Conservation (phyloP, 2,329 filamentous ascomycete species). For the Diaporthe eres region DNA sequence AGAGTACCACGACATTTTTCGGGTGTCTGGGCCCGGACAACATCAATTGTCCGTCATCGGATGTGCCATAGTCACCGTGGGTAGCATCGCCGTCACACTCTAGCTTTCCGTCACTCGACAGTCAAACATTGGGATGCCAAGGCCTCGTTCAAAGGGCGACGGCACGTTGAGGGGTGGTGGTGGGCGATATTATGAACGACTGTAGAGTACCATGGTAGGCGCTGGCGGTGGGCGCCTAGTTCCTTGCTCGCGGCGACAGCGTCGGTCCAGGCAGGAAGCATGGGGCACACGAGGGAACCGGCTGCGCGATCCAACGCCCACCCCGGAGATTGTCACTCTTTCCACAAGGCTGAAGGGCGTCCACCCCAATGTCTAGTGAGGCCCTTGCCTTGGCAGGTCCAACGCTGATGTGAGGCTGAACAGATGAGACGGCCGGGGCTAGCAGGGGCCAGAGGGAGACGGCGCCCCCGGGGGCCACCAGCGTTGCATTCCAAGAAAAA, state of each 20-base stretch:
- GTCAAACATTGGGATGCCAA: constrained; percentile 3
- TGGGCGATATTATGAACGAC: neutral
- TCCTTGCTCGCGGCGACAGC: neutral
- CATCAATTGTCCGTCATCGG: neutral
- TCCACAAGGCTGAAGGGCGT: constrained; percentile 23
- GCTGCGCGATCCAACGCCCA: neutral
- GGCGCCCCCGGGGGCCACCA: constrained; percentile 20
- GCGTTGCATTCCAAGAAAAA: constrained; percentile 18
- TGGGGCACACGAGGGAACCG: constrained; percentile 1
- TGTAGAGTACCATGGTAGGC: constrained; percentile 5
- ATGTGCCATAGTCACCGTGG: constrained; percentile 4
- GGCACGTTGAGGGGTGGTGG: neutral
- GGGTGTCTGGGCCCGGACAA: neutral
- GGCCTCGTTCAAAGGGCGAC: neutral
- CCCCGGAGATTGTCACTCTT: constrained; percentile 8
- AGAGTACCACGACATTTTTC: neutral
- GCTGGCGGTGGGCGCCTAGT: neutral
- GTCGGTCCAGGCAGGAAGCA: neutral
- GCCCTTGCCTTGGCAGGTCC: constrained; percentile 3
- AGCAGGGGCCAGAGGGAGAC: constrained; percentile 18
- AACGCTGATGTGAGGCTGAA: constrained; percentile 13
- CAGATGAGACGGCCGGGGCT: constrained; percentile 6
- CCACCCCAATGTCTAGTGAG: neutral
- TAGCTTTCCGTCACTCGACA: neutral
- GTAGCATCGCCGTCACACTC: constrained; percentile 23